Evolutionary conservation across 2,329 filamentous ascomycete species (phyloP), one percentile per base, ranked within the genome.

Genomic region (Fusarium fujikuroi): DNA sequence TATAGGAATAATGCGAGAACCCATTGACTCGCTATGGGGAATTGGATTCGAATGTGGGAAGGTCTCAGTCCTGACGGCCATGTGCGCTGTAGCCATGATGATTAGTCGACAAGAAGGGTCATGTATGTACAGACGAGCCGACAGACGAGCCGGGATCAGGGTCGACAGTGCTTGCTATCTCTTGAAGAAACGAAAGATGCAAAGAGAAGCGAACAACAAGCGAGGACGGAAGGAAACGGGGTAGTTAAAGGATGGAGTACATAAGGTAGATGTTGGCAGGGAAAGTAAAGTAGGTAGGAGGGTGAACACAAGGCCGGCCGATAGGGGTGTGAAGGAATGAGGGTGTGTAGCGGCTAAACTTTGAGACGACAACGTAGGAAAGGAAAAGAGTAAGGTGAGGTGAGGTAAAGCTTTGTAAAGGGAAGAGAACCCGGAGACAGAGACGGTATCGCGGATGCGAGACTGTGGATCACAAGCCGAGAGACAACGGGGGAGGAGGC

Each of bases 1-100:
- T 73, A 90, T 89, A 60, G 89, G 88, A 53, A 91, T 83, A 50
- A 89, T 88, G 79, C 87, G 87, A 75, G 84, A 81, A 78, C 85
- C 84, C 82, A 86, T 85, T 79, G 82, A 82, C 67, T 87, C 81
- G 72, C 82, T 80, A 66, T 84, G 82, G 72, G 81, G 79, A 73
- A 82, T 77, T 72, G 81, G 78, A 69, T 78, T 81, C 76, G 83
- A 82, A 80, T 83, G 82, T 79, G 84, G 84, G 77, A 83, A 83
- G 80, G 83, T 85, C 76, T 88, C 85, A 84, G 84, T 87, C 77
- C 83, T 85, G 78, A 86, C 82, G 77, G 86, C 86, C 87, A 88
- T 88, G 81, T 84, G 83, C 80, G 83, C 85, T 86, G 79, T 76
- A 60, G 73, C 75, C 76, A 75, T 77, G 69, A 71, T 78, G 71